Base-by-base conservation (phyloP, 768 basidiomycete species). In the Kwoniella sp. region DNA sequence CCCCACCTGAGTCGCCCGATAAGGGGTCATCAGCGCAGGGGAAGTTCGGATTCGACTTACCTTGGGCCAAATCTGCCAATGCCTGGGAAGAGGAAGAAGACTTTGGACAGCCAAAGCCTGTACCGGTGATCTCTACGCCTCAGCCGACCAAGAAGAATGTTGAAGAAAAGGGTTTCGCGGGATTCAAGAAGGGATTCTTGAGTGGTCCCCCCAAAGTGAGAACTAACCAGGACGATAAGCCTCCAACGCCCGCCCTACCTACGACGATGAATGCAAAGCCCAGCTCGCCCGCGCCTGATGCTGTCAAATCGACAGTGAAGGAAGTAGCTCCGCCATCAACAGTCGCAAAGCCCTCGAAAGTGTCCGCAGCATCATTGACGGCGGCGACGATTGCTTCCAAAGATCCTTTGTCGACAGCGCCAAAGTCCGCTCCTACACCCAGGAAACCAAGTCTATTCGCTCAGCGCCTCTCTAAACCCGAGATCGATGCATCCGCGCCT, bases 401-500 rank as follows among this genome's bases (percentile, higher is more conserved):
- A n/a, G n/a, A n/a, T n/a, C n/a, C n/a, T 9, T 9, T 13, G 34
- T 11, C 38, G 25, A 4, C 23, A 34, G 34, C 38, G n/a, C 3
- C 54, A 52, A 31, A 45, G 57, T 5, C 38, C 4, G 51, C 23
- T 12, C 22, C 48, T n/a, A 48, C 25, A 13, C 34, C 54, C 26
- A 65, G 64, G 55, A 74, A 74, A 65, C 68, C 67, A 29, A 74
- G 73, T 60, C 30, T 77, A 31, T 77, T 77, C 51, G 73, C 75
- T n/a, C 73, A 73, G 54, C 45, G 75, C 30, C 45, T 72, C 45
- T 41, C 51, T 37, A 30, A 57, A 41, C 57, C 52, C 28, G 54
- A 54, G 45, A 68, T 59, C 20, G 56, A 63, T 13, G 67, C 61
- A 20, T 58, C 61, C 23, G 63, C 57, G 28, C 61, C 54, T 1